Base-by-base conservation (phyloP, 2,329 filamentous ascomycete genomes). In the Penicillium sp. region DNA sequence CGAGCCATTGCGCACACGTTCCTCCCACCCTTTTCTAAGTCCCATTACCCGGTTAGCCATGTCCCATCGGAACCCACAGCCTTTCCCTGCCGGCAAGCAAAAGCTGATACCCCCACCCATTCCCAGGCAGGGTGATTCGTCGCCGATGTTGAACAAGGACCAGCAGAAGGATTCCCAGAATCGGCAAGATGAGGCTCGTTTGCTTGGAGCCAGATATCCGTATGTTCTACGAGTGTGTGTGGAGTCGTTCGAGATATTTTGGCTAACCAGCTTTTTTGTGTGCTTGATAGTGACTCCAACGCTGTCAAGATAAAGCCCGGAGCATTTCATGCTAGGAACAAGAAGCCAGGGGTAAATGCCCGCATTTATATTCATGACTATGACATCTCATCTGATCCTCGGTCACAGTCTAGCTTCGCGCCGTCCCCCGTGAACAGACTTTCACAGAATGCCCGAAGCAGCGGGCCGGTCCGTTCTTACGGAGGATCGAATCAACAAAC, bases 391-490 rank as follows among this genome's bases (percentile, higher is more conserved):
- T 55, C 54, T 61, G 21, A 60, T 29, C 10, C 19, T 39, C 29
- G 29, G 15, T 23, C 10, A 17, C 49, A 67, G 65, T 44, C 60
- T n/a, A 55, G 29, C 23, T 47, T 55, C n/a, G 60, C 62, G 8
- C 65, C 67, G 41, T 68, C 59, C 38, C 70, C 71, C 7, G 36
- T 61, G 2, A 61, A 75, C 47, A 65, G 55, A 27, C 58, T 75
- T 36, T 66, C 68, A 15, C 45, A 48, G 3, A 67, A 67, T 43
- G 49, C 62, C 17, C 68, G 68, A 50, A 64, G 70, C 27, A 75
- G 72, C 53, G 72, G 71, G 7, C 68, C 73, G n/a, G 66, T 73
- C 39, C 70, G 68, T 39, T 69, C 68, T 10, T 62, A 58, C 35
- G 66, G 67, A 25, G 66, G 61, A 55, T 12, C 53, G 47, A 65